phyloP scores from a whole-genome alignment of 2,329 filamentous ascomycete species.

The Fusarium tanahbumbuense region DNA sequence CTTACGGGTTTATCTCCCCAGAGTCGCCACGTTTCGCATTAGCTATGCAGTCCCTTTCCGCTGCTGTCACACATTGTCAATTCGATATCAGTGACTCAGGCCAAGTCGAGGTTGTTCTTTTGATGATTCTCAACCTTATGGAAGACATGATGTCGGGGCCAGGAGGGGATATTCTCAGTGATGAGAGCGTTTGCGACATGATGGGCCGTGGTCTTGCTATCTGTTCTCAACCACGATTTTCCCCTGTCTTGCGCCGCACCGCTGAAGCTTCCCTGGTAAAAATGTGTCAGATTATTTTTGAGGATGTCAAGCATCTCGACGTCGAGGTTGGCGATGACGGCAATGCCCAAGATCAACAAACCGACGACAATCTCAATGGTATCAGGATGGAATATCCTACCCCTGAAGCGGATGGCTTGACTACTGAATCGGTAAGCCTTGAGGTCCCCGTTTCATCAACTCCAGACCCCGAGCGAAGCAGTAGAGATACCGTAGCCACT shows the following conservation, averaged over 20 bases:
- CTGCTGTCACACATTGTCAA: conserved; percentile 95
- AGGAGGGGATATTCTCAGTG: conserved; percentile 91
- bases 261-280: conserved; percentile 98
- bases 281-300: conserved; percentile 99
- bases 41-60: conserved; percentile 94
- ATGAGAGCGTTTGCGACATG: conserved; percentile 99
- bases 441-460: conserved; percentile 32
- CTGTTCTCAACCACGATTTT: conserved; percentile 93
- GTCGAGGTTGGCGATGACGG: conserved; percentile 76
- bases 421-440: conserved; percentile 33
- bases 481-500: conserved; percentile 66
- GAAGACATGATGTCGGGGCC: conserved; percentile 97
- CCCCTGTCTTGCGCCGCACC: conserved; percentile 87
- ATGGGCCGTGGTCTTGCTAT: conserved; percentile 98
- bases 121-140: conserved; percentile 97
- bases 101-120: conserved; percentile 92
- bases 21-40: conserved; percentile 87
- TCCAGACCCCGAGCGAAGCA: conserved; percentile 45
- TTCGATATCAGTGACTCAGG: conserved; percentile 97
- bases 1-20: conserved; percentile 89
- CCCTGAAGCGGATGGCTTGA: conserved; percentile 36
- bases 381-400: conserved; percentile 77
- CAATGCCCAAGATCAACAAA: conserved; percentile 73
- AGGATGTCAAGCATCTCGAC: conserved; percentile 85
- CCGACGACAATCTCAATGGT: conserved; percentile 75